A percentile compares a stretch with the other conserved stretches of the same genome.
These are phyloP conservation scores for Phyllosticta paracitricarpa DNA, from an alignment of 2,329 filamentous ascomycete genomes.

Conservation along the genomic window DNA sequence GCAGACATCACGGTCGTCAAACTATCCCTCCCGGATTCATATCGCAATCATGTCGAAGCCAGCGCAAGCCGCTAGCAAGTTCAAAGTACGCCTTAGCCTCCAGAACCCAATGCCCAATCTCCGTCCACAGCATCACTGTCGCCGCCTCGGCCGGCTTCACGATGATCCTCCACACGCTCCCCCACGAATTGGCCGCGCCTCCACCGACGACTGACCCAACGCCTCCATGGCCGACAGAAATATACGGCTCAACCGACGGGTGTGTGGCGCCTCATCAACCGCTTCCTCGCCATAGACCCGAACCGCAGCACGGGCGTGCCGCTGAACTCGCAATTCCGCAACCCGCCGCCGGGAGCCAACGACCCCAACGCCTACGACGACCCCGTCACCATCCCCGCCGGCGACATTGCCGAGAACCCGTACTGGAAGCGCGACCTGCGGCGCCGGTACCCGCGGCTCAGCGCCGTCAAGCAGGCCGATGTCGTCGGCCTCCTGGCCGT, in stretches of 20 bases:
- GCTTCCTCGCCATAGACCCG: slow-evolving; percentile 68
- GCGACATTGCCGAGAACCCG: slow-evolving; percentile 80
- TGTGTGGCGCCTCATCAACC: slow-evolving; percentile 77
- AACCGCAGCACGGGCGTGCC: slow-evolving; percentile 86
- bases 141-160: not conserved
- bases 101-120: not conserved
- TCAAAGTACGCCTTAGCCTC: slow-evolving; percentile 5
- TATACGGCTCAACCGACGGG: slow-evolving; percentile 87
- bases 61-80: slow-evolving; percentile 11
- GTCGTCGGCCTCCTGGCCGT: slow-evolving; percentile 76
- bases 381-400: slow-evolving; percentile 73
- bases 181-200: not conserved
- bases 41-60: not conserved
- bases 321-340: slow-evolving; percentile 84
- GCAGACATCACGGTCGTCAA: not conserved
- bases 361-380: slow-evolving; percentile 68
- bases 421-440: slow-evolving; percentile 94
- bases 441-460: slow-evolving; percentile 70
- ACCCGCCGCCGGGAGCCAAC: slow-evolving; percentile 66
- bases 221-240: slow-evolving; percentile 53
- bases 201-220: not conserved
- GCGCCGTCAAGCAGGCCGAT: slow-evolving; percentile 73
- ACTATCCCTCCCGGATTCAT: not conserved
- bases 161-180: not conserved
- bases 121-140: not conserved